Base-by-base conservation (phyloP, 139 green algal species). In the Klebsormidium nitens region DNA sequence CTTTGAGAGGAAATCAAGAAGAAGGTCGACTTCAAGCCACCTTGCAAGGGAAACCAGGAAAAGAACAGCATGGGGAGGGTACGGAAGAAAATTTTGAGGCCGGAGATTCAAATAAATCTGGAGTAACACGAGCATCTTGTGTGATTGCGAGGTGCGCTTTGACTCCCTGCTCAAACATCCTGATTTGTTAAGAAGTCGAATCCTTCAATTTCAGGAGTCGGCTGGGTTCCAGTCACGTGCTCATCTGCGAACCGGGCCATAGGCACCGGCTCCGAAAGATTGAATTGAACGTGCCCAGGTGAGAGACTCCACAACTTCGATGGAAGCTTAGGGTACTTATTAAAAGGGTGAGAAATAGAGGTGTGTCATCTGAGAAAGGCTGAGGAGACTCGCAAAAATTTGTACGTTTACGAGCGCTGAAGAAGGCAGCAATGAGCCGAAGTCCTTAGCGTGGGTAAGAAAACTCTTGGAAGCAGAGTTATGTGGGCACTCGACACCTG, bases 271-370 rank as follows among this genome's bases (percentile, higher is more conserved):
- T 60, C 56, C 66, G 72, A 8, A 74, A 74, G 56, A 3, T 74
- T 52, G 55, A 74, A 36, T 55, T 74, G 5, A 74, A 74, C 66
- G 40, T 74, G 19, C 66, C 66, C 4, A 70, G 62, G 62, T 70
- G 11, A 11, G 8, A 11, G 8, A 36, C 31, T 11, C 55, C 55
- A 63, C 29, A 6, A 11, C 34, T 11, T 36, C 8, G 55, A 36
- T 36, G 55, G 8, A 11, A 11, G 8, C 29, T 11, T 36, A 11
- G 29, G 55, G 8, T 36, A 37, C 55, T 46, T 11, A 63, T 46
- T 26, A 26, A 14, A 8, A 37, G 8, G 34, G 8, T 23, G 8
- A 63, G 8, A 46, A 8, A 14, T 11, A 37, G 8, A 37, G 8
- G 31, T 11, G 34, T 63, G 55, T 8, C 31, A 37, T 36, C 8